A percentile compares a stretch with the other conserved stretches of the same genome.
These are phyloP conservation scores for Saturnispora silvae DNA, from an alignment of 805 yeast genomes.

Conservation along the genomic window DNA sequence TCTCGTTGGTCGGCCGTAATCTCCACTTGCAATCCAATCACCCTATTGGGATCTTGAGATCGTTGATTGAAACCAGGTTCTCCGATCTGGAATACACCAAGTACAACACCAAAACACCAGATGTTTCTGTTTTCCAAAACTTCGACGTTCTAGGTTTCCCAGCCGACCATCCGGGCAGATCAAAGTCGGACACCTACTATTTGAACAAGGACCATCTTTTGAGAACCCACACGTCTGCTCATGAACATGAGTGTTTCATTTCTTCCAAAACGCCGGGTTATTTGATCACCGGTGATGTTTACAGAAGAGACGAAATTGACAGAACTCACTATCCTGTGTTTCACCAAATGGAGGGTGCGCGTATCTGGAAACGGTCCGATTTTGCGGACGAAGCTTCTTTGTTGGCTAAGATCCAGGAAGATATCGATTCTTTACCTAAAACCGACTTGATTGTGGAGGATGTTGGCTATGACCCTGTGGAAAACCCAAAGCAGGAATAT, in stretches of 20 bases:
- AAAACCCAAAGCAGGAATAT: constrained; percentile 72
- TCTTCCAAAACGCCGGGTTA: constrained; percentile 68
- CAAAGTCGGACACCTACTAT: constrained; percentile 88
- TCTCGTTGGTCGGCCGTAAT: constrained; percentile 57
- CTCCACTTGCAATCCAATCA: constrained; percentile 67
- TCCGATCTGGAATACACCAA: constrained; percentile 59
- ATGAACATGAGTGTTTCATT: constrained; percentile 78
- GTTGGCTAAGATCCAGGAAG: constrained; percentile 38
- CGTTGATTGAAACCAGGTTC: constrained; percentile 62
- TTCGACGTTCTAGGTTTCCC: constrained; percentile 93
- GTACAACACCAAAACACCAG: constrained; percentile 73
- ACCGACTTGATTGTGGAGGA: constrained; percentile 72
- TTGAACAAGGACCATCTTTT: constrained; percentile 60
- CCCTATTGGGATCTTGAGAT: constrained; percentile 80
- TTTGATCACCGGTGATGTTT: constrained; percentile 90
- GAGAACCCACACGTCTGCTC: constrained; percentile 96
- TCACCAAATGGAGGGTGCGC: constrained; percentile 96
- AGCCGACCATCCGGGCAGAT: constrained; percentile 83
- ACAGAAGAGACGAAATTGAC: constrained; percentile 91
- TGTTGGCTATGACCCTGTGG: constrained; percentile 39
- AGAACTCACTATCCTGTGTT: constrained; percentile 94
- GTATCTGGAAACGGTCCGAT: constrained; percentile 59
- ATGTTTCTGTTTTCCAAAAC: constrained; percentile 71
- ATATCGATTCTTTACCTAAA: constrained; percentile 54
- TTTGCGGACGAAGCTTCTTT: constrained; percentile 23